These are phyloP conservation scores for Panicum hallii DNA, from an alignment of 202 grass and related monocot genomes.

Conservation along the genomic window DNA sequence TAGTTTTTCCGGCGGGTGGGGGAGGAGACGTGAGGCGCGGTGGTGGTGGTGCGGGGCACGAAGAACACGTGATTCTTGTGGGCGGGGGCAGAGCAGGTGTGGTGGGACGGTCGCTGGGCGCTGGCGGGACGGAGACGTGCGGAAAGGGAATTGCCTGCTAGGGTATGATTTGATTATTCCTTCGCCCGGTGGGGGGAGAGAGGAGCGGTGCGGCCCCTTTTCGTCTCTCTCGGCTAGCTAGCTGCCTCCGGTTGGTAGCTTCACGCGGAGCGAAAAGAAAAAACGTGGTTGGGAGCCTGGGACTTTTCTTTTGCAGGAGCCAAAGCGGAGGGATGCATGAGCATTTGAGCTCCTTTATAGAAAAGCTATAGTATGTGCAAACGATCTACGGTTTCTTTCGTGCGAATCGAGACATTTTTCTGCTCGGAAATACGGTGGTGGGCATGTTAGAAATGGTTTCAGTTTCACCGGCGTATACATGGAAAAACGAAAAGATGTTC, in stretches of 20 bases:
- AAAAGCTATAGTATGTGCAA: too few species aligned
- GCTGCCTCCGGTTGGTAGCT: background rate
- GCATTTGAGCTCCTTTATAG: background rate
- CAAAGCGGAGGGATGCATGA: too few species aligned
- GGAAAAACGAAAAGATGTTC: too few species aligned
- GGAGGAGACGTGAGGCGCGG: conserved; percentile 8
- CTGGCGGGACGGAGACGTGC: background rate
- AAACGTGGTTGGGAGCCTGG: background rate
- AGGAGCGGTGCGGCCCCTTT: background rate
- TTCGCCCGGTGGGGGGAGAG: background rate
- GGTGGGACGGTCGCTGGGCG: background rate
- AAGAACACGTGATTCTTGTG: conserved; percentile 56
- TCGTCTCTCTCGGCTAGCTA: background rate
- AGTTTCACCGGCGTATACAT: too few species aligned
- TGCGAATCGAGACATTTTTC: too few species aligned
- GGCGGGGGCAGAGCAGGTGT: background rate
- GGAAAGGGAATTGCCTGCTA: background rate
- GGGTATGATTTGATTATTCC: too few species aligned
- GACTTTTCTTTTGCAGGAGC: background rate
- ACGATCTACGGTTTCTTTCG: too few species aligned
- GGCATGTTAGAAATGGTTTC: too few species aligned
- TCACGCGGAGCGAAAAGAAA: background rate
- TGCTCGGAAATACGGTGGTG: too few species aligned
- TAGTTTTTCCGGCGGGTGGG: conserved; percentile 6
- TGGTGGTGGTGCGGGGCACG: conserved; percentile 36